phyloP scores from a whole-genome alignment of 2,329 filamentous ascomycete genomes.

The Sarocladiaceae sp. region DNA sequence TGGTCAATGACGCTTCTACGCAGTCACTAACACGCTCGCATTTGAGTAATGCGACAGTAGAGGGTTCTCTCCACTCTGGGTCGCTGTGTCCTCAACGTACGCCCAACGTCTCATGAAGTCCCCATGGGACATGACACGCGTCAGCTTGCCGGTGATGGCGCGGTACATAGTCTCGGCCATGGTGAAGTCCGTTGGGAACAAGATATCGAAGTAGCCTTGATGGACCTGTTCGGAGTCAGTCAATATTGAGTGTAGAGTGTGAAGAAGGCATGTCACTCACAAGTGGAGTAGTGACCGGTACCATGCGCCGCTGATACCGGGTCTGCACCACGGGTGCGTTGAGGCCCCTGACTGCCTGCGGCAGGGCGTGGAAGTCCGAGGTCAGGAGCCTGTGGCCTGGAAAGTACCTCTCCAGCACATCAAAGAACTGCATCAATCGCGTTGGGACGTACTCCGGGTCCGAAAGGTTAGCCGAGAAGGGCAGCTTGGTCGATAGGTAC shows the following conservation, averaged over 20 bases:
- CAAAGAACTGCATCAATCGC: slow-evolving; percentile 92
- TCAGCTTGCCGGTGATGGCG: slow-evolving; percentile 86
- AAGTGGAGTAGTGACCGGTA: slow-evolving; percentile 83
- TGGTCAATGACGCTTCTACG: slow-evolving; percentile 37
- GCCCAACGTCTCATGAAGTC: slow-evolving; percentile 90
- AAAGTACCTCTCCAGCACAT: slow-evolving; percentile 81
- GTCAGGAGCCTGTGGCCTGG: slow-evolving; percentile 83
- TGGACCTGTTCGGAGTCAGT: slow-evolving; percentile 84
- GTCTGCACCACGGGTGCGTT: slow-evolving; percentile 97
- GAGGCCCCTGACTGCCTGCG: slow-evolving; percentile 73
- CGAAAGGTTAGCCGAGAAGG: slow-evolving; percentile 70
- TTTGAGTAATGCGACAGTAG: slow-evolving; percentile 92
- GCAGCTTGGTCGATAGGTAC: slow-evolving; percentile 56
- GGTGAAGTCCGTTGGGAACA: slow-evolving; percentile 93
- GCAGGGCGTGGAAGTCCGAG: slow-evolving; percentile 83
- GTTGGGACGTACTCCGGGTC: slow-evolving; percentile 91
- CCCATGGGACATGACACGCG: slow-evolving; percentile 76
- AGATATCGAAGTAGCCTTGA: slow-evolving; percentile 97
- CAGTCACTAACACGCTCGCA: slow-evolving; percentile 83
- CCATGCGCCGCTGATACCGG: slow-evolving; percentile 76
- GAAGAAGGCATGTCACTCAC: slow-evolving; percentile 49
- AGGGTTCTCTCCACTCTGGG: slow-evolving; percentile 86
- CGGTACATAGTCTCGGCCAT: slow-evolving; percentile 90
- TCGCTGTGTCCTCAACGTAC: slow-evolving; percentile 82
- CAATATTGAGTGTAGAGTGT: neutral